Base-by-base conservation (phyloP, 2,329 filamentous ascomycete genomes). In the Ophiosphaerella narmari region DNA sequence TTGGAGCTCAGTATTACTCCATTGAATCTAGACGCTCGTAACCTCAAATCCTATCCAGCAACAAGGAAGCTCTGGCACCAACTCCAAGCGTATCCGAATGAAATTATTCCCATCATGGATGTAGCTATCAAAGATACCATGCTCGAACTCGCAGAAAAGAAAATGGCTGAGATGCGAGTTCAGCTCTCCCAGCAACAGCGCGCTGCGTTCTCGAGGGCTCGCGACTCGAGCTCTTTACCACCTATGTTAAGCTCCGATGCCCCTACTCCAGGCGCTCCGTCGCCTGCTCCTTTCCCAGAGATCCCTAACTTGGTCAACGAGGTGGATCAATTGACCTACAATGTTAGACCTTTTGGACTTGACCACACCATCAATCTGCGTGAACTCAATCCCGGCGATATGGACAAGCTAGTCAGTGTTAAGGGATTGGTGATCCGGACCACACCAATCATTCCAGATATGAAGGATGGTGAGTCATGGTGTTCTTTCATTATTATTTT, bases 31-130 rank as follows among this genome's bases (percentile, higher is more conserved):
- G 91, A 99, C 70, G 85, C 92, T 45, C 86, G 85, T 48, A 95
- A 99, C 63, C 80, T 99, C 52, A 96, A 95, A 71, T 83, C 92
- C 11, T 99, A 97, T 70, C 94, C 95, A 3, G 86, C 91, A 1
- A 97, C 94, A 0, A 81, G 88, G 63, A 97, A 97, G 76, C 80
- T 99, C 48, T 97, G 91, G 90, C 90, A 97, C 71, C 95, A 99
- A 74, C 80, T 95, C 50, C 90, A 96, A 71, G 87, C 89, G 12
- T 99, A 97, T 68, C 94, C 94, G 0, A 91, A 94, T 67, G 94
- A 99, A 80, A 92, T 99, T 45, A 89, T 99, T 38, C 92, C 93
- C 2, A 82, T 97, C 39, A 96, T 99, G 88, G 95, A 99, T 81
- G 90, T 96, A 73, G 86, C 87, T 5, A 85, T 97, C 43, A 95